These are phyloP conservation scores for Fusarium sp. DNA, from an alignment of 2,329 filamentous ascomycete genomes.

Conservation along the genomic window DNA sequence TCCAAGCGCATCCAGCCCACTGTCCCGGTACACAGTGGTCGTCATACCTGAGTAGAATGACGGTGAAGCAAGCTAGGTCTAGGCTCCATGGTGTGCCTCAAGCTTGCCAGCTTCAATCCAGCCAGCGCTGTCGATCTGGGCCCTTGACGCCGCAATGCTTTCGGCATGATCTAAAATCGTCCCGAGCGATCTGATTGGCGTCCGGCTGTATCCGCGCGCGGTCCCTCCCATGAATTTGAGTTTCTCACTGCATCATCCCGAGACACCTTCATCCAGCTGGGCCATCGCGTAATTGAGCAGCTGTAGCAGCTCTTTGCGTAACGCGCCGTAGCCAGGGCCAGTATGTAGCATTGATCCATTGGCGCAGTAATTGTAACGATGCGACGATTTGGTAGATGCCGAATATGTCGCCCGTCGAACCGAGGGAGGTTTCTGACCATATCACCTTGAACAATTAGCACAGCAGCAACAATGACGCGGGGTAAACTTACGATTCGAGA, in stretches of 20 bases:
- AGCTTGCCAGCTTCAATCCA: neutral
- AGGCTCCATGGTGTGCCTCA: neutral
- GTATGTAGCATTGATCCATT: neutral
- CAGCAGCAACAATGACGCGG: fast-evolving
- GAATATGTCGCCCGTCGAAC: neutral
- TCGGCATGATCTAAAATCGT: neutral
- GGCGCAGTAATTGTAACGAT: neutral
- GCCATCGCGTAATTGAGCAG: neutral
- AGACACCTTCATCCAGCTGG: neutral
- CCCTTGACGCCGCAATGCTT: neutral
- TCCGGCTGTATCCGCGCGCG: neutral
- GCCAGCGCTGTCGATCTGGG: neutral
- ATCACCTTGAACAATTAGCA: neutral
- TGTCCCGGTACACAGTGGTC: neutral
- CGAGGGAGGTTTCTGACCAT: neutral
- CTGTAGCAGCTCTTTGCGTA: neutral
- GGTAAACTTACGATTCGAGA: neutral
- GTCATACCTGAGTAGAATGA: neutral
- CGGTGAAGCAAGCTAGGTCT: neutral
- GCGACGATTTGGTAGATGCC: slow-evolving; percentile 3
- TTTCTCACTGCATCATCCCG: neutral
- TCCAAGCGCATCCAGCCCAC: neutral
- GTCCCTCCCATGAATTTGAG: neutral
- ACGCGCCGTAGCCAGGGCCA: neutral
- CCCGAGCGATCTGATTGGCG: neutral